Evolutionary conservation across 2,329 filamentous ascomycete genomes (phyloP).

Genomic region (Ceratocystis cubensis): DNA sequence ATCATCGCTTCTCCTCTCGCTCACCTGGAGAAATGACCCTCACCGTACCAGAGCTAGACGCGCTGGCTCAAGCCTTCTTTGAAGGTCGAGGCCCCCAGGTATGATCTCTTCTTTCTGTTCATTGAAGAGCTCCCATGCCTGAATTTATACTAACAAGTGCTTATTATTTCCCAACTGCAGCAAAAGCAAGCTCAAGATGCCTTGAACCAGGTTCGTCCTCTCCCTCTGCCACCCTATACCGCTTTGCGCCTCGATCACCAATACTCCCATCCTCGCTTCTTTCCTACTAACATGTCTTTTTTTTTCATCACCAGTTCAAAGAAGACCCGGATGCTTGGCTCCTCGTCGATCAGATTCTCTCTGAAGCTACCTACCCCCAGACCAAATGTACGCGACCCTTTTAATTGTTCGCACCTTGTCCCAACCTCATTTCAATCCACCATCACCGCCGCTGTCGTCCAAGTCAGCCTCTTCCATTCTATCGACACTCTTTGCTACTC

Average conservation of each 20-base stretch:
- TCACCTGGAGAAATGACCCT: conserved; percentile 43
- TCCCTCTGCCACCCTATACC: conserved; percentile 20
- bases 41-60: conserved; percentile 88
- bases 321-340: conserved; percentile 98
- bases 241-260: conserved; percentile 12
- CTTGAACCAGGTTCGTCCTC: conserved; percentile 66
- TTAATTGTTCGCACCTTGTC: not conserved
- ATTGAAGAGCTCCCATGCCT: conserved; percentile 7
- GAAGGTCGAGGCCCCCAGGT: conserved; percentile 91
- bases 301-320: conserved; percentile 61
- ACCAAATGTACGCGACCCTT: conserved; percentile 67
- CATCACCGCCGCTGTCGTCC: not conserved
- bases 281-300: conserved; percentile 11
- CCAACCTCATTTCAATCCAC: not conserved
- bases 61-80: conserved; percentile 91
- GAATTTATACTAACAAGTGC: conserved; percentile 15
- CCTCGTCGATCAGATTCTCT: conserved; percentile 90
- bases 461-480: not conserved
- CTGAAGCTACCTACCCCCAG: conserved; percentile 83
- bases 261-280: not conserved
- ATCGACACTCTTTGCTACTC: not conserved
- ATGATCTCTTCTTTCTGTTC: conserved; percentile 29
- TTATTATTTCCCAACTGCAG: conserved; percentile 36
- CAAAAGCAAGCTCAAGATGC: conserved; percentile 93
- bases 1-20: conserved; percentile 13